Conservation (phyloP, 2,329 filamentous ascomycete species). For the Apiospora saccharicola region DNA sequence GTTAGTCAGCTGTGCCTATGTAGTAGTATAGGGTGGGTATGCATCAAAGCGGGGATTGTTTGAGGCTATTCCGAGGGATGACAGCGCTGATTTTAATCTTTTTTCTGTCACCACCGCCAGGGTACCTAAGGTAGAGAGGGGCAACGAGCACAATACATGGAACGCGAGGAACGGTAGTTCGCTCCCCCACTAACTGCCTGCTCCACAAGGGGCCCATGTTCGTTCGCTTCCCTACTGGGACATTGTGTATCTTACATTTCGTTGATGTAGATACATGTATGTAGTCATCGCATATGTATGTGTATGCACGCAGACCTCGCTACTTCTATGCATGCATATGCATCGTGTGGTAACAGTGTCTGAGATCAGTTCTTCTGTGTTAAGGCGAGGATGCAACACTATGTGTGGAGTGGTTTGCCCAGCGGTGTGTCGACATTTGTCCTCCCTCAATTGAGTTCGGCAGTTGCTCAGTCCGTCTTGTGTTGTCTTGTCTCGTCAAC, state of each 20-base stretch:
- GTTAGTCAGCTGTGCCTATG: neutral
- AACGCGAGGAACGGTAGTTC: neutral
- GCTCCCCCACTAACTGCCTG: neutral
- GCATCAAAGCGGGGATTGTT: slow-evolving; percentile 9
- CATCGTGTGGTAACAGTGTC: slow-evolving; percentile 14
- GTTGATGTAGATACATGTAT: neutral
- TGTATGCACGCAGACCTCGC: neutral
- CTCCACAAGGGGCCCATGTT: slow-evolving; percentile 4
- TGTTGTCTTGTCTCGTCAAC: neutral
- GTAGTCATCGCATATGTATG: neutral
- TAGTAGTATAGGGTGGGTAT: neutral
- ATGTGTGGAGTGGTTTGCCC: slow-evolving; percentile 6
- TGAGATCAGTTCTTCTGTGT: slow-evolving; percentile 10
- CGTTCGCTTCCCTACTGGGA: neutral
- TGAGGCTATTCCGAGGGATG: slow-evolving; percentile 18
- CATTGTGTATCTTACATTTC: neutral
- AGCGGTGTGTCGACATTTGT: slow-evolving; percentile 7
- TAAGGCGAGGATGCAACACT: slow-evolving; percentile 7
- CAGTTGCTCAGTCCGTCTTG: slow-evolving; percentile 19
- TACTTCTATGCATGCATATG: slow-evolving; percentile 10
- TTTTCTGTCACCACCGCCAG: neutral
- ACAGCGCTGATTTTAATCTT: slow-evolving; percentile 8
- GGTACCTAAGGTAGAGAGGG: neutral
- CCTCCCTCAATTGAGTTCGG: slow-evolving; percentile 7
- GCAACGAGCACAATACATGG: slow-evolving; percentile 1